Percentiles rank a stretch among this genome's conserved stretches.
These are phyloP conservation scores for Scedosporium aurantiacum DNA, from an alignment of 2,329 filamentous ascomycete species.

Conservation along the genomic window DNA sequence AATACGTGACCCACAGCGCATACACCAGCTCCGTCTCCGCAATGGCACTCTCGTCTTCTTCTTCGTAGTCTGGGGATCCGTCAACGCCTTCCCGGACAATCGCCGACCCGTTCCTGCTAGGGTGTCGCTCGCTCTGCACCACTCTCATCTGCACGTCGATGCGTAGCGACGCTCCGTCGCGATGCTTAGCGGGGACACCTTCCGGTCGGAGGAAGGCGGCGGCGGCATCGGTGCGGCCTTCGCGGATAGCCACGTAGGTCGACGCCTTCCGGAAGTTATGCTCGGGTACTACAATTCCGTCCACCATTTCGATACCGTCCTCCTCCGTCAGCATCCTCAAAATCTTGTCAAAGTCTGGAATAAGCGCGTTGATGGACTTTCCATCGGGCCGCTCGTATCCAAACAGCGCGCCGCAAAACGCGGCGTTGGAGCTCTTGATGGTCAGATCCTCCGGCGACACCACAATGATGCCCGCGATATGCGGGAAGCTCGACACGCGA, in stretches of 20 bases:
- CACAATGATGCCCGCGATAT: conserved; percentile 94
- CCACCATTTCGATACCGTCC: conserved; percentile 69
- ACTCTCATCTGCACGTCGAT: conserved; percentile 96
- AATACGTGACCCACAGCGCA: conserved; percentile 96
- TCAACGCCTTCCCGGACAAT: conserved; percentile 48
- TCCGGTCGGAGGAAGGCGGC: conserved; percentile 73
- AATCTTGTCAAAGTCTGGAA: conserved; percentile 80
- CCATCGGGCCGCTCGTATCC: conserved; percentile 79
- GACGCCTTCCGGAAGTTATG: conserved; percentile 88
- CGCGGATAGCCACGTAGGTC: conserved; percentile 70
- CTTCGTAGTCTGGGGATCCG: conserved; percentile 26
- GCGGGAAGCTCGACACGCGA: conserved; percentile 84
- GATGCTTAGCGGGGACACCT: conserved; percentile 74
- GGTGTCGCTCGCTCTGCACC: conserved; percentile 72
- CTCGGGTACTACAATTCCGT: conserved; percentile 95
- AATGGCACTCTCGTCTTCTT: conserved; percentile 22
- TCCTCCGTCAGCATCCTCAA: conserved; percentile 74
- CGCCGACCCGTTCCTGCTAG: conserved; percentile 48
- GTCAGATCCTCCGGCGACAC: conserved; percentile 66
- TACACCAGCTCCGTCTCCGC: conserved; percentile 70
- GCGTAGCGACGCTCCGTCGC: conserved; percentile 83
- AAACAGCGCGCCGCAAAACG: conserved; percentile 87
- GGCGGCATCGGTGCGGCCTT: conserved; percentile 69
- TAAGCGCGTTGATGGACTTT: conserved; percentile 64
- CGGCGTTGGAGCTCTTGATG: conserved; percentile 87